A percentile compares a stretch with the other conserved stretches of the same genome.
These are phyloP conservation scores for Debaryomyces sp. DNA, from an alignment of 1,139 yeast species.

Conservation along the genomic window DNA sequence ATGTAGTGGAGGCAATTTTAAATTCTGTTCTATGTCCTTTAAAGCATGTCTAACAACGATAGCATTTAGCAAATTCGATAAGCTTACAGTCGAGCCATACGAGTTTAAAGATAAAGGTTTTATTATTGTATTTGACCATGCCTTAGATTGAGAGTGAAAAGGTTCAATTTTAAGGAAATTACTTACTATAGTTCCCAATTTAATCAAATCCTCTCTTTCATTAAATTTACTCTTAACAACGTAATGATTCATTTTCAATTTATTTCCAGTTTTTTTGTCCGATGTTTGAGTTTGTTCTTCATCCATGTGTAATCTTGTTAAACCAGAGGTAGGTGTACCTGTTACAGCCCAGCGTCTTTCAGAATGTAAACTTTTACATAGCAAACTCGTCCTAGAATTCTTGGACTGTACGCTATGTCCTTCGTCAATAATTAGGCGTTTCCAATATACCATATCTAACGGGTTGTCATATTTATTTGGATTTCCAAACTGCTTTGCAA, in stretches of 20 bases:
- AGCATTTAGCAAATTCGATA: conserved; percentile 44
- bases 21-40: conserved; percentile 54
- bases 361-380: conserved; percentile 51
- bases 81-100: conserved; percentile 43
- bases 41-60: conserved; percentile 59
- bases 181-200: conserved; percentile 54
- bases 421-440: conserved; percentile 70
- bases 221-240: conserved; percentile 37
- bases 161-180: conserved; percentile 65
- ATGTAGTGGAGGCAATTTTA: conserved; percentile 58
- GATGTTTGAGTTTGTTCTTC: conserved; percentile 35
- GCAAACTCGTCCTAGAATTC: conserved; percentile 48
- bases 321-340: conserved; percentile 75
- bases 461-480: conserved; percentile 29
- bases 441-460: conserved; percentile 58
- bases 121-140: conserved; percentile 51
- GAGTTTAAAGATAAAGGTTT: conserved; percentile 46
- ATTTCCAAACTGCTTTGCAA: conserved; percentile 40
- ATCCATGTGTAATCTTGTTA: conserved; percentile 60
- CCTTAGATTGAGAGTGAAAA: conserved; percentile 47
- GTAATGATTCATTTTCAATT: conserved; percentile 39
- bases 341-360: conserved; percentile 76
- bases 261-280: conserved; percentile 14
- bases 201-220: conserved; percentile 51
- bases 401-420: conserved; percentile 66